Evolutionary conservation across 257 asterid genomes (phyloP).

Genomic region (Anisodus acutangulus): DNA sequence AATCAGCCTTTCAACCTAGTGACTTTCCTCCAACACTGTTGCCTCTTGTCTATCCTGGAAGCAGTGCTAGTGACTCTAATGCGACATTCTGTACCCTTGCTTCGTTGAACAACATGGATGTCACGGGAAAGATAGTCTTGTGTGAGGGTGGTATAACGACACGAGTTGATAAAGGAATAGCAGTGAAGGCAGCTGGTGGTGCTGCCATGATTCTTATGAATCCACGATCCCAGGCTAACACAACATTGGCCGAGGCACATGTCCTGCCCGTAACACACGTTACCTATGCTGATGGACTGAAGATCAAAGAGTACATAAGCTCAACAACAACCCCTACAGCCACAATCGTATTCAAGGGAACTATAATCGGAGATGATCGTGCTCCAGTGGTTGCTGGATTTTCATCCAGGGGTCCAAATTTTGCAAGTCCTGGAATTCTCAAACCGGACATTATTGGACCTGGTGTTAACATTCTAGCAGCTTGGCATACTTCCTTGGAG

Average conservation of each 20-base stretch:
- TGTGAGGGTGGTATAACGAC: conserved; percentile 10
- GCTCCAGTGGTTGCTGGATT: conserved; percentile 40
- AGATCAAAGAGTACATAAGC: conserved; percentile 40
- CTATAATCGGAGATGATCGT: conserved; percentile 28
- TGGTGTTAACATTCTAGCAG: conserved; percentile 43
- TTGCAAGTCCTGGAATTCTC: conserved; percentile 35
- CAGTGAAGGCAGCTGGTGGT: conserved; percentile 47
- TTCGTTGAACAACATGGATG: conserved; percentile 21
- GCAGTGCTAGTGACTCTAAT: not conserved
- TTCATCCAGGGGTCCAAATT: conserved; percentile 47
- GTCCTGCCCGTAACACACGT: conserved; percentile 41
- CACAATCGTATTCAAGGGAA: conserved; percentile 39
- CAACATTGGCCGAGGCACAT: conserved; percentile 30
- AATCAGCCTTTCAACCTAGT: conserved; percentile 35
- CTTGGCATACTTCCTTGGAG: conserved; percentile 33
- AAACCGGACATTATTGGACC: conserved; percentile 49
- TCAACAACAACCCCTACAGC: conserved; percentile 28
- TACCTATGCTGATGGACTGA: conserved; percentile 35
- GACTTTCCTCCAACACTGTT: conserved; percentile 29
- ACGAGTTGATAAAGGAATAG: conserved; percentile 26
- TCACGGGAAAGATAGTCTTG: conserved; percentile 40
- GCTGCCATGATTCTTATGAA: conserved; percentile 47
- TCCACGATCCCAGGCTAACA: not conserved
- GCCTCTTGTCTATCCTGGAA: conserved; percentile 35
- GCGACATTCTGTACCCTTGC: conserved; percentile 21